Evolutionary conservation across 257 asterid species (phyloP), one percentile per base, ranked within the genome.

Genomic region (Ballota nigra): DNA sequence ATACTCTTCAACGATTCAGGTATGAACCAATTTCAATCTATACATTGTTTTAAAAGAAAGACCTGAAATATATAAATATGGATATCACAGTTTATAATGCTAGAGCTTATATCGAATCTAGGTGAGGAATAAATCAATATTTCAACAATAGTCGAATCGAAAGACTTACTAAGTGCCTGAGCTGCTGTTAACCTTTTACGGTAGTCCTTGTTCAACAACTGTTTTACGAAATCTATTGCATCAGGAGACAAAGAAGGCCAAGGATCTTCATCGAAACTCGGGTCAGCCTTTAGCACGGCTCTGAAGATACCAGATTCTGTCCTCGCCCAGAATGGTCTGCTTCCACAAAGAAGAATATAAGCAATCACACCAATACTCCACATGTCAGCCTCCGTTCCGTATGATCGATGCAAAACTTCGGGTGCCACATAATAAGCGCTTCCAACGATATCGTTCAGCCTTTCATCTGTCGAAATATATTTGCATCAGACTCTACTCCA

Each of bases 281-380:
- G 83, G 73, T 82, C 87, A 3, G 87, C 81, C 65, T 86, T 86
- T 13, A 84, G 83, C 45, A 86, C 92, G 10, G 89, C 87, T 11
- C 83, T 73, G 80, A 90, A 90, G 66, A 90, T 88, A 74, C 96
- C 96, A 12, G 89, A 88, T 69, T 88, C 96, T 4, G 92, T 84
- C 79, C 89, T 82, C 7, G 91, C 83, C 96, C 95, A 88, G 66
- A 88, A 90, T 3, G 96, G 96, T 24, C 95, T 77, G 75, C 96
- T 87, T 41, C 96, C 96, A 75, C 92, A 89, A 22, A 89, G 92
- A 68, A 89, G 90, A 70, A 87, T 89, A 77, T 87, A 89, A 67
- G 96, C 88, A 53, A 89, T 87, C 34, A 89, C 96, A 62, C 96
- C 96, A 36, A 89, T 83, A 45, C 96, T 89, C 96, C 96, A 89